Conservation (phyloP, 306 rosid species). For the barrel medic (Medicago truncatula) region DNA sequence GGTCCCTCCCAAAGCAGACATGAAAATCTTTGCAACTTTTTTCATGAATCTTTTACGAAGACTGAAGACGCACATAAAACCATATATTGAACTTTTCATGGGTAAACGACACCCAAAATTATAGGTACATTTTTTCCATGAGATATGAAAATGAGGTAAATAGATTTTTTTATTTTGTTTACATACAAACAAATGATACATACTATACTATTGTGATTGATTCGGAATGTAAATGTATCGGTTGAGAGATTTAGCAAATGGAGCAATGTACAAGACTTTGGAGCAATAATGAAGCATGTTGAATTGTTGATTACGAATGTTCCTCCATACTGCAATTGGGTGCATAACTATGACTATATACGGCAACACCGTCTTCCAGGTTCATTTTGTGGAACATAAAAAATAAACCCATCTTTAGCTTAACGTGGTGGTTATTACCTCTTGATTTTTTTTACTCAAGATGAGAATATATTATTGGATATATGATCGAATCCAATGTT, state of each 20-base stretch:
- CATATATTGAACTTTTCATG: too few relatives aligned
- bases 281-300: conserved; percentile 37
- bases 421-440: neutral
- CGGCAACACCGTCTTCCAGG: conserved; percentile 37
- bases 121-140: neutral
- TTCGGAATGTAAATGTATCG: neutral
- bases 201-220: neutral
- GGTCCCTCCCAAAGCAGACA: conserved; percentile 53
- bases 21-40: conserved; percentile 44
- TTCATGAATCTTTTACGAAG: conserved; percentile 31
- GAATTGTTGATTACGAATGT: conserved; percentile 44
- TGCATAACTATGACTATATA: conserved; percentile 12
- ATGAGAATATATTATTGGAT: conserved; percentile 28
- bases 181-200: neutral
- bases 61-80: too few relatives aligned
- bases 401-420: conserved; percentile 10
- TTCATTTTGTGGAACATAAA: neutral
- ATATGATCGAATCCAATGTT: conserved; percentile 43
- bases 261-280: conserved; percentile 15
- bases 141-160: conserved; percentile 31
- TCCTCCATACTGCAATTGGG: conserved; percentile 46
- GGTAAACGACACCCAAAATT: too few relatives aligned
- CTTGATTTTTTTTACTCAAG: neutral
- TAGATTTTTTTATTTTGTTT: conserved; percentile 1
- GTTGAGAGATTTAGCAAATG: neutral